Conservation (phyloP, 768 basidiomycete genomes). For the Dentipellis fragilis region DNA sequence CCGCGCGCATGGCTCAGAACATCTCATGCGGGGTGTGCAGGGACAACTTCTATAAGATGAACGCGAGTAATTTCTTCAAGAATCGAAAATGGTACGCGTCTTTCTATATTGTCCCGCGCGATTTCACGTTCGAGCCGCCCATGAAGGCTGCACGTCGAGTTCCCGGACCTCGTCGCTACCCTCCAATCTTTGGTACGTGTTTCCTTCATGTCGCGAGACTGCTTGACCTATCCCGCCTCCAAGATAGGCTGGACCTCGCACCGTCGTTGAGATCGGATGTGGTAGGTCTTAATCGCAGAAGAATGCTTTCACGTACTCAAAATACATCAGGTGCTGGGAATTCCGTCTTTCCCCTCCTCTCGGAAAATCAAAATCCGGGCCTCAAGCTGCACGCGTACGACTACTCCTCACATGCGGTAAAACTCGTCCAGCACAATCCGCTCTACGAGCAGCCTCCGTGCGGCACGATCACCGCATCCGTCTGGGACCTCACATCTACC, state of each 20-base stretch:
- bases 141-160: constrained; percentile 82
- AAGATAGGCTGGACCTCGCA: constrained; percentile 61
- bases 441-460: constrained; percentile 57
- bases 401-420: constrained; percentile 81
- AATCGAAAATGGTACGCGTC: constrained; percentile 73
- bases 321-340: constrained; percentile 77
- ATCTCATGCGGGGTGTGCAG: constrained; percentile 29
- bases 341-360: constrained; percentile 80
- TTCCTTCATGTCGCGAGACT: background rate
- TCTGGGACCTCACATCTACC: constrained; percentile 83
- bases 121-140: background rate
- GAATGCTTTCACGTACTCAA: background rate
- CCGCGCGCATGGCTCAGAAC: background rate
- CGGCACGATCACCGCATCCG: constrained; percentile 67
- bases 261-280: constrained; percentile 86
- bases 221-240: background rate
- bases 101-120: background rate
- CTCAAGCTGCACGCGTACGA: constrained; percentile 78
- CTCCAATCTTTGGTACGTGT: constrained; percentile 27
- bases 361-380: constrained; percentile 72
- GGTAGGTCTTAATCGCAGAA: constrained; percentile 33
- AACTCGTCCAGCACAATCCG: constrained; percentile 75
- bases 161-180: constrained; percentile 74
- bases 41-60: constrained; percentile 89
- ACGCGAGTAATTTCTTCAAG: constrained; percentile 85